Percentiles rank a stretch among this genome's conserved stretches.
phyloP scores from a whole-genome alignment of 805 yeast genomes.

The Candida silvatica region DNA sequence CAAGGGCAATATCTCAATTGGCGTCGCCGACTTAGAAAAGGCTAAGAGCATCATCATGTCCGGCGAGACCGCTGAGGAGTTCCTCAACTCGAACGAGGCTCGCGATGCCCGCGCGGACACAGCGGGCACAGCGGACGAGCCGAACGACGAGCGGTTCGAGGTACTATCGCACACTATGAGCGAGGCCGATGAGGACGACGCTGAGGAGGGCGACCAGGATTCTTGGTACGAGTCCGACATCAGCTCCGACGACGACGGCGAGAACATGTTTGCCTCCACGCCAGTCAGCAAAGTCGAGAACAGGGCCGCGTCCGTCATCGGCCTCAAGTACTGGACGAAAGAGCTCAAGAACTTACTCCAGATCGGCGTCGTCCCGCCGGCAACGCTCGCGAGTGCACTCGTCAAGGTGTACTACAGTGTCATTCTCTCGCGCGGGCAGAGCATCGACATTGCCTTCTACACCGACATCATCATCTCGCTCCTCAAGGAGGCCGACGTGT shows the following conservation, averaged over 20 bases:
- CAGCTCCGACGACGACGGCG: constrained; percentile 31
- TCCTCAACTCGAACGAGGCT: constrained; percentile 12
- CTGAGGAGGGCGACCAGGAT: constrained; percentile 30
- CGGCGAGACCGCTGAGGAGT: constrained; percentile 35
- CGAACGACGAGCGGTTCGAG: constrained; percentile 25
- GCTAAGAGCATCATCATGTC: constrained; percentile 14
- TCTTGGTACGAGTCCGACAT: constrained; percentile 26
- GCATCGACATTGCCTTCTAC: constrained; percentile 49
- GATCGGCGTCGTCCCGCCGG: constrained; percentile 75
- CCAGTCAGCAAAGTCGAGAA: constrained; percentile 56
- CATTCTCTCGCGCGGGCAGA: constrained; percentile 66
- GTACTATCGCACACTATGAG: constrained; percentile 16
- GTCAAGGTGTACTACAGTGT: constrained; percentile 66
- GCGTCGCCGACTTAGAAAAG: constrained; percentile 57
- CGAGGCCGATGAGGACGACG: constrained; percentile 28
- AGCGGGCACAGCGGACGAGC: no score
- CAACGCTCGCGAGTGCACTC: constrained; percentile 48
- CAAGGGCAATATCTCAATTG: constrained; percentile 58
- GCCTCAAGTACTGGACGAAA: constrained; percentile 78
- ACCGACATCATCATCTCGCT: constrained; percentile 52
- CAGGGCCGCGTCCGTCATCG: constrained; percentile 63
- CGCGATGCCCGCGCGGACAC: constrained; percentile 29
- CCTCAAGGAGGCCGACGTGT: constrained; percentile 36
- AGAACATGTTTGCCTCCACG: constrained; percentile 28
- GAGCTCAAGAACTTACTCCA: constrained; percentile 72